These are phyloP conservation scores for Puccinia sorghi DNA, from an alignment of 1,284 basidiomycete genomes.

Conservation along the genomic window DNA sequence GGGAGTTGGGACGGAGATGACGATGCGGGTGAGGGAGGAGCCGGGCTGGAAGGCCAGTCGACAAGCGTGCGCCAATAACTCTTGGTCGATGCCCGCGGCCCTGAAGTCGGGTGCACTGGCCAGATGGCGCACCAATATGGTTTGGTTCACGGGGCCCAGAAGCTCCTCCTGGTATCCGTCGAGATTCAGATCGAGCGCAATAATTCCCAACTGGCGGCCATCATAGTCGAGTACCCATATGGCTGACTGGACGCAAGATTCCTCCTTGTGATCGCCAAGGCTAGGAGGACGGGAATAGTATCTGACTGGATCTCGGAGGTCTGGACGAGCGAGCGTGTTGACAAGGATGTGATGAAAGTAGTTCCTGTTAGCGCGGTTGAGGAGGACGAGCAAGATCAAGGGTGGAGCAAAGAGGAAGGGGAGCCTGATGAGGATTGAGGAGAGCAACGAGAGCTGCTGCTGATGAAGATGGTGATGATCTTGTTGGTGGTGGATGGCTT, in stretches of 20 bases:
- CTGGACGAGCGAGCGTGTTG: background rate
- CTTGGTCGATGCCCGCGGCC: constrained; percentile 41
- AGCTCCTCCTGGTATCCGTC: constrained; percentile 8
- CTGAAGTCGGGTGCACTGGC: constrained; percentile 33
- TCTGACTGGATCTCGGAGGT: constrained; percentile 24
- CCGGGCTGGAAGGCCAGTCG: background rate
- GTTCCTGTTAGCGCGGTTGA: constrained; percentile 24
- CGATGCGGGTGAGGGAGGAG: constrained; percentile 6
- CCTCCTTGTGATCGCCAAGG: background rate
- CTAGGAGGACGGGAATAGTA: background rate
- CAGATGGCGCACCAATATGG: constrained; percentile 32
- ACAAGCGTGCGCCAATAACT: background rate
- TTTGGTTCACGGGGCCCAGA: background rate
- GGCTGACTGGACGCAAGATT: background rate
- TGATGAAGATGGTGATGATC: background rate
- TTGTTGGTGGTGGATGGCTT: background rate
- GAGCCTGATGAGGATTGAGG: constrained; percentile 8
- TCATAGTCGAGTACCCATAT: constrained; percentile 47
- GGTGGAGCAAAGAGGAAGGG: constrained; percentile 42
- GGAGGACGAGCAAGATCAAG: constrained; percentile 30
- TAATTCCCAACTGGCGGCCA: constrained; percentile 32
- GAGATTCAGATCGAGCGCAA: constrained; percentile 15
- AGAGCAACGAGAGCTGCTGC: background rate
- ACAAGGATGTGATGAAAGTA: constrained; percentile 23
- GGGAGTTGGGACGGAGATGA: background rate